phyloP scores from a whole-genome alignment of 2,329 filamentous ascomycete species.

The Aspergillus latus region DNA sequence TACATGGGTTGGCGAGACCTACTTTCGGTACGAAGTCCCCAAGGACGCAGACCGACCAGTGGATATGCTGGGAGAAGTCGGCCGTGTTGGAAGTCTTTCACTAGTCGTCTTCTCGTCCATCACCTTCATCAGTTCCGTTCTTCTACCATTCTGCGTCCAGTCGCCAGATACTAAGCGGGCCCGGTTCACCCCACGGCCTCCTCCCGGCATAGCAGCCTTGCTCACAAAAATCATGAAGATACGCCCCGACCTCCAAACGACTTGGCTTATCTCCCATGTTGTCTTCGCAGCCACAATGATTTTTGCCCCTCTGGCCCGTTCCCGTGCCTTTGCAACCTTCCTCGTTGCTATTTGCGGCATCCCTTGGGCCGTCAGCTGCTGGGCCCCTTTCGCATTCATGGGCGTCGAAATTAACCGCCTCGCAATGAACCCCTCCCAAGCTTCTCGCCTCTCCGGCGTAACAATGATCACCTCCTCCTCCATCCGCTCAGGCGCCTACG shows the following conservation, averaged over 20 bases:
- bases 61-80: slow-evolving; percentile 84
- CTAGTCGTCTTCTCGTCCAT: slow-evolving; percentile 87
- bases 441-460: slow-evolving; percentile 34
- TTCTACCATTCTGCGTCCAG: slow-evolving; percentile 77
- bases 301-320: slow-evolving; percentile 79
- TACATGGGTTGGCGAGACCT: slow-evolving; percentile 96
- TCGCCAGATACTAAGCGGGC: slow-evolving; percentile 63
- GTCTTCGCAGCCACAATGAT: slow-evolving; percentile 83
- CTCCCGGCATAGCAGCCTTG: slow-evolving; percentile 64
- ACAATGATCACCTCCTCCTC: slow-evolving; percentile 48
- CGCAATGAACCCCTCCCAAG: slow-evolving; percentile 50
- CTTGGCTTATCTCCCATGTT: slow-evolving; percentile 79
- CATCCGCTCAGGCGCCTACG: slow-evolving; percentile 42
- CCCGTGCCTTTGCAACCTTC: slow-evolving; percentile 75
- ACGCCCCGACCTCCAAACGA: slow-evolving; percentile 79
- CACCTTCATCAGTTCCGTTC: slow-evolving; percentile 75
- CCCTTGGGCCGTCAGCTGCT: slow-evolving; percentile 82
- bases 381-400: slow-evolving; percentile 89
- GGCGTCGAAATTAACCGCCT: slow-evolving; percentile 92
- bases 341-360: slow-evolving; percentile 84
- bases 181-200: slow-evolving; percentile 73
- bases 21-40: slow-evolving; percentile 83
- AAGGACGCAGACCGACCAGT: slow-evolving; percentile 57
- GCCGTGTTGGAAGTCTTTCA: slow-evolving; percentile 81
- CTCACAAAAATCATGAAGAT: slow-evolving; percentile 62